Evolutionary conservation across 2,329 filamentous ascomycete species (phyloP).

Genomic region (Penicillium sp.): DNA sequence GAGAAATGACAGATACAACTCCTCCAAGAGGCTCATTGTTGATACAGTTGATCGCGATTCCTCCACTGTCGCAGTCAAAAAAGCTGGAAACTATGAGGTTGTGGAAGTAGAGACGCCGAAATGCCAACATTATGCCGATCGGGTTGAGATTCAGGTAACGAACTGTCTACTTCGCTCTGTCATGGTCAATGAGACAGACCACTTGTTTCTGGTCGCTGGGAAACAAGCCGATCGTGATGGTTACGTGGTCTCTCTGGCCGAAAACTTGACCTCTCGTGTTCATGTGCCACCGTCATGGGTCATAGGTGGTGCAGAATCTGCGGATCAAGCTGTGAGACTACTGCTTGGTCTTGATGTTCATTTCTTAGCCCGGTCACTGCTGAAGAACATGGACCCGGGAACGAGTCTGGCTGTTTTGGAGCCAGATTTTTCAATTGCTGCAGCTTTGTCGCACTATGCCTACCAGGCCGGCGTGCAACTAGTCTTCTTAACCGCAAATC

Average conservation of each 20-base stretch:
- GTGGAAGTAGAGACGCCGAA: conserved; percentile 4
- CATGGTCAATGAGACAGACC: conserved; percentile 8
- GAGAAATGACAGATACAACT: conserved; percentile 33
- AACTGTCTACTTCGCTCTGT: conserved; percentile 22
- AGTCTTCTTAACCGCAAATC: conserved; percentile 22
- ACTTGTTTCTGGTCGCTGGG: conserved; percentile 23
- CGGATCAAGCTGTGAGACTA: conserved; percentile 10
- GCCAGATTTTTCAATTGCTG: conserved; percentile 24
- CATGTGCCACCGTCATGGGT: conserved; percentile 15
- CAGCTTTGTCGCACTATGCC: conserved; percentile 18
- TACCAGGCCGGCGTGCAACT: conserved; percentile 18
- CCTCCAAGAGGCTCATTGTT: conserved; percentile 25
- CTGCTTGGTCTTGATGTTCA: conserved; percentile 23
- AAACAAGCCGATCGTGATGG: conserved; percentile 1
- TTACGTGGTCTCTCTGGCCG: conserved; percentile 17
- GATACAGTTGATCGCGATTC: conserved; percentile 15
- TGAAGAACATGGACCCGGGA: conserved; percentile 14
- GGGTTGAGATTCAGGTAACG: conserved; percentile 15
- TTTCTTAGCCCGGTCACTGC: conserved; percentile 18
- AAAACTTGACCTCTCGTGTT: conserved; percentile 18
- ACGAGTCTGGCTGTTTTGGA: conserved; percentile 22
- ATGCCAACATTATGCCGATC: not conserved
- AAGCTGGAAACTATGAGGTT: conserved; percentile 16
- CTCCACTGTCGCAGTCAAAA: conserved; percentile 11
- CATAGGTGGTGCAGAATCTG: conserved; percentile 9